Evolutionary conservation across 2,329 filamentous ascomycete genomes (phyloP), one percentile per base, ranked within the genome.

Genomic region (Tolypocladium tundrense): DNA sequence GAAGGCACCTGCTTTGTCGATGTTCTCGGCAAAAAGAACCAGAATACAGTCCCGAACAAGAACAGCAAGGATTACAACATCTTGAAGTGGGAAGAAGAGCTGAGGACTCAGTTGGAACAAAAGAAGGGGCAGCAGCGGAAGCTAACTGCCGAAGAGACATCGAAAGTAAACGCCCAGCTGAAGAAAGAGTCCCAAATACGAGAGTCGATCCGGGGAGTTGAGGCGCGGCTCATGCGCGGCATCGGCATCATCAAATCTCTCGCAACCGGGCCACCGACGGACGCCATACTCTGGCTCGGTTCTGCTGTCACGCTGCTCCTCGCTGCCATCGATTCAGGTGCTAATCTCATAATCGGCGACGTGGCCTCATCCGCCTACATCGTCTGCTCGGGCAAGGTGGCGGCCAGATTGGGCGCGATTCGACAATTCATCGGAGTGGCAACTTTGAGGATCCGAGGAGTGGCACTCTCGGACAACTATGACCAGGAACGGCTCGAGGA

Each of bases 11-110:
- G 87, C 16, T 97, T 96, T 65, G 81, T 99, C 24, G 94, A 99
- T 72, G 90, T 97, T 0, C 80, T 99, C 7, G 90, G 88, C 40
- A 92, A 90, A 69, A 96, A 96, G 69, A 77, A 85, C 1, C 84
- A 85, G 59, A 83, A 83, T 60, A 77, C 79, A 42, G 75, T 88
- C 2, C 85, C 91, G 3, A 88, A 91, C 73, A 97, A 96, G 75
- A 96, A 91, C 66, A 87, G 85, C 54, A 97, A 96, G 70, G 94
- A 97, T 69, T 96, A 97, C 66, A 91, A 99, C 65, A 95, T 91
- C 1, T 74, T 97, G 45, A 97, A 96, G 72, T 99, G 95, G 94
- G 94, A 99, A 72, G 88, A 93, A 70, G 94, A 99, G 62, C 79
- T 99, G 9, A 82, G 92, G 58, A 81, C 85, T 43, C 91, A 97